Percentiles rank a stretch among this genome's conserved stretches.
phyloP scores from a whole-genome alignment of 345 rosid species.

The Citrus inodora region DNA sequence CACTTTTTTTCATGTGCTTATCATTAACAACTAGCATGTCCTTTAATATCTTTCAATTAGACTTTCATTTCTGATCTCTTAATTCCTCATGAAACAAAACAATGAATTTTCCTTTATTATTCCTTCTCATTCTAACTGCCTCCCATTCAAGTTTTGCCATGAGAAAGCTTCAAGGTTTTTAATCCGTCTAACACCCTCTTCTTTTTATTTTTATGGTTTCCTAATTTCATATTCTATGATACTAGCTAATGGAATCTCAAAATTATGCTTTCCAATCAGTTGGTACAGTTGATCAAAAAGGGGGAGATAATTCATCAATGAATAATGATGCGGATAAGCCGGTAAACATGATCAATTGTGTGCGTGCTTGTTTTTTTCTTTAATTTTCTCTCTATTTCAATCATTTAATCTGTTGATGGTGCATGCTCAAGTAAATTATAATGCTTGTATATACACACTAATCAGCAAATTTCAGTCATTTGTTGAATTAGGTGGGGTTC shows the following conservation, averaged over 20 bases:
- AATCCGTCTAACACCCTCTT: not conserved
- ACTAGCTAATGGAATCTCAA: not conserved
- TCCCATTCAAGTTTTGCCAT: conserved; percentile 1
- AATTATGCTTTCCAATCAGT: not conserved
- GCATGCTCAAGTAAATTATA: not conserved
- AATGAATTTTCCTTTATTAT: not conserved
- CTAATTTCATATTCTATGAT: not conserved
- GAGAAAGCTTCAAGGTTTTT: not conserved
- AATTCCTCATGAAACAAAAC: not conserved
- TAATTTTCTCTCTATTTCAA: not conserved
- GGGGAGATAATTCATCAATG: not conserved
- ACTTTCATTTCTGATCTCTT: not conserved
- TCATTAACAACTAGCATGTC: not conserved
- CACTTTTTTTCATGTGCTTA: not conserved
- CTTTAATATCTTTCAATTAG: not conserved
- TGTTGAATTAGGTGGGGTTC: not conserved
- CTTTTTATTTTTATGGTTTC: not conserved
- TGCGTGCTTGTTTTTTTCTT: not conserved
- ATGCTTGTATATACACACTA: not conserved
- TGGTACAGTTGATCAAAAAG: not conserved
- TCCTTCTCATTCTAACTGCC: not conserved
- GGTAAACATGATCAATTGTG: not conserved
- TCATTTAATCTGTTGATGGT: not conserved
- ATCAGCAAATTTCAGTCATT: conserved; percentile 1
- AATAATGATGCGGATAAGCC: not conserved